Evolutionary conservation across 495 filamentous ascomycete genomes (phyloP).

Genomic region (Xylaria nigripes): DNA sequence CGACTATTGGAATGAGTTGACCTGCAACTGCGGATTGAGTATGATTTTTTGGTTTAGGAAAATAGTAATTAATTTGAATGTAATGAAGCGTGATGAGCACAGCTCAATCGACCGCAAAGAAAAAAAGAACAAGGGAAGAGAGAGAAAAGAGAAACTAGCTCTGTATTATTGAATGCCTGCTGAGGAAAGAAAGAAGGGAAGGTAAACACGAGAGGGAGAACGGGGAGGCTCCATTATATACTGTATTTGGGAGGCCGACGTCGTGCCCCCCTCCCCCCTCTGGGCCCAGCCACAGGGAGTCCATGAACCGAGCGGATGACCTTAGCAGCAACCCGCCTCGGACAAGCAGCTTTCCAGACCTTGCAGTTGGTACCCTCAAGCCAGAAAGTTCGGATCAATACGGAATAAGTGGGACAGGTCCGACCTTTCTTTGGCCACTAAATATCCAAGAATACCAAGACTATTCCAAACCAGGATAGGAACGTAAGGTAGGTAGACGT

Average conservation of each 20-base stretch:
- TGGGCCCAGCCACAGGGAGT: conserved; percentile 9
- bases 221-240: conserved; percentile 38
- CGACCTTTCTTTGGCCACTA: conserved; percentile 3
- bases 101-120: conserved; percentile 43
- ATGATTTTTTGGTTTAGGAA: conserved; percentile 33
- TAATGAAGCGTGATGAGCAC: conserved; percentile 37
- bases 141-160: conserved; percentile 51
- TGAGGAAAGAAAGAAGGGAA: conserved; percentile 53
- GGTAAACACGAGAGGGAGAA: conserved; percentile 25
- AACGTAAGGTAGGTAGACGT: not conserved
- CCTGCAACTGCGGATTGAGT: conserved; percentile 37
- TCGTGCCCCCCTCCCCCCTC: conserved; percentile 12
- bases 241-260: conserved; percentile 19
- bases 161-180: conserved; percentile 66
- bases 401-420: not conserved
- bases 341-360: not conserved
- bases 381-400: conserved; percentile 4
- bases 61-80: conserved; percentile 23
- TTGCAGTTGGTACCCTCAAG: not conserved
- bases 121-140: conserved; percentile 43
- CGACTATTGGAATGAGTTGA: conserved; percentile 34
- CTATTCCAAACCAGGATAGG: not conserved
- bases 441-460: too few species aligned
- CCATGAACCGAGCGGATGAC: conserved; percentile 10
- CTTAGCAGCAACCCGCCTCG: conserved; percentile 4